Evolutionary conservation across 192 early-diverging fungal genomes (phyloP), one percentile per base, ranked within the genome.

Genomic region (Backusella tuberculispora): DNA sequence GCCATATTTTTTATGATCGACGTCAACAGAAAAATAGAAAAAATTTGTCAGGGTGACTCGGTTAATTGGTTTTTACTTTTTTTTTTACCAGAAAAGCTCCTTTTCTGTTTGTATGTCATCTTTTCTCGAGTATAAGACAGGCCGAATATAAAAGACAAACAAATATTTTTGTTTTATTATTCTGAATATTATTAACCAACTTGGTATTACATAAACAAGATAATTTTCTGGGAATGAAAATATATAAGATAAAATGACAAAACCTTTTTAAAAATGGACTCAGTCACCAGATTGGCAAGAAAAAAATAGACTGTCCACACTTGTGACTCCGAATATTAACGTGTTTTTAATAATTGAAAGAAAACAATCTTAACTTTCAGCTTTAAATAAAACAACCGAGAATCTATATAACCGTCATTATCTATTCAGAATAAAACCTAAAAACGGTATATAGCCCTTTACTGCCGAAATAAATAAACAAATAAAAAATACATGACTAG

Each of bases 41-140:
- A 56, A 56, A 56, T 10, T 13, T 56, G 53, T 56, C 19, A 56
- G 19, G 24, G 10, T 56, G 53, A 24, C 48, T 26, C 53, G 53
- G 53, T 56, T 56, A 56, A 56, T 56, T 56, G 21, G 53, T 56
- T 56, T 56, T 56, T 3, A 8, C 53, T 56, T 24, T 56, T 34
- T 34, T 34, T 34, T 24, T 56, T 21, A 56, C 4, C 53, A 10
- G 53, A 56, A 56, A 56, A 2, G 19, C 24, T 24, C 50, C 19
- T 56, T 21, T 56, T 21, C 12, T 21, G 24, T 24, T 4, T 17
- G 24, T 12, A 56, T 56, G 53, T 24, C 2, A 24, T 12, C 6
- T 56, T 9, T 24, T 12, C 8, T 56, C 19, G 21, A 56, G 24
- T 34, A 34, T 34, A 34, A 34, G 29, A 34, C 2, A 34, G 29